Evolutionary conservation across 1,139 yeast genomes (phyloP).

Genomic region (Suhomyces coccinellae): DNA sequence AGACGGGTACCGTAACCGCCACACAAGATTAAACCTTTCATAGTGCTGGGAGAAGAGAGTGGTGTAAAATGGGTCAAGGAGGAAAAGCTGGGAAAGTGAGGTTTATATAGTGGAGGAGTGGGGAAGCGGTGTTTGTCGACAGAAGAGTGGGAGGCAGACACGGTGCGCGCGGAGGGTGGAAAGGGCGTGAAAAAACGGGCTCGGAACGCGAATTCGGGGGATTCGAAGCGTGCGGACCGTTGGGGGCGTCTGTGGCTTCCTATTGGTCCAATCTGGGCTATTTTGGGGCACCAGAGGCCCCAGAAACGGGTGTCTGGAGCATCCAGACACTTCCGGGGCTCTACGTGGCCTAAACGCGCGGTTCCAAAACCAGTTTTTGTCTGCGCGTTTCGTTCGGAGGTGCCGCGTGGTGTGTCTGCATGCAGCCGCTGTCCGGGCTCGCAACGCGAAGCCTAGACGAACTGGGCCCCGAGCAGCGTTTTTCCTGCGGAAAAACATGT

Average conservation of each 20-base stretch:
- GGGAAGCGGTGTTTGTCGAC: constrained; percentile 6
- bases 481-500: no score
- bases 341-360: not conserved
- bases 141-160: constrained; percentile 1
- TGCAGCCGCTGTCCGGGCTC: not conserved
- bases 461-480: no score
- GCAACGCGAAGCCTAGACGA: not conserved
- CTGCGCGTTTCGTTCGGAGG: not conserved
- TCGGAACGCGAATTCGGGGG: not conserved
- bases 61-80: constrained; percentile 8
- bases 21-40: constrained; percentile 98
- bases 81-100: not conserved
- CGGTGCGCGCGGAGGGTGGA: not conserved
- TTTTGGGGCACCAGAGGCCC: not conserved
- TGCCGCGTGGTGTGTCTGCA: not conserved
- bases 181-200: not conserved
- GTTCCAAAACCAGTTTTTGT: not conserved
- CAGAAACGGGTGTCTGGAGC: not conserved
- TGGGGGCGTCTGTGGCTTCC: not conserved
- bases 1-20: constrained; percentile 99
- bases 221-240: not conserved
- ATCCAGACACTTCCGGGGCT: not conserved
- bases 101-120: constrained; percentile 7
- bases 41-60: constrained; percentile 27
- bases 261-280: not conserved